phyloP scores from a whole-genome alignment of 2,329 filamentous ascomycete genomes.

The Alternaria consortialis region DNA sequence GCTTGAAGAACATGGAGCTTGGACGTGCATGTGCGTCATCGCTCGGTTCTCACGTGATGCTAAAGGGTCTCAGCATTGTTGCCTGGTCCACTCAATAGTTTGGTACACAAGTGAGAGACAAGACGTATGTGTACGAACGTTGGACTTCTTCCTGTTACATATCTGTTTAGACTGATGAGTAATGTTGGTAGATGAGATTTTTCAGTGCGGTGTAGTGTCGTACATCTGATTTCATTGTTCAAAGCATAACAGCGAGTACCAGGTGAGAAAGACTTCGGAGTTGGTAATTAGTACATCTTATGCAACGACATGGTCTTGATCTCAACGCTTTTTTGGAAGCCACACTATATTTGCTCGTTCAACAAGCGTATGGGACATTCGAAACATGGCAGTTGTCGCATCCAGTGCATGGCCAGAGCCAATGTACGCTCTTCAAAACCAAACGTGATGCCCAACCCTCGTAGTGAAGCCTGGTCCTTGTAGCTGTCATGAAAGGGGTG shows the following conservation, averaged over 20 bases:
- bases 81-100: constrained; percentile 1
- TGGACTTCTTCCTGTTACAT: neutral
- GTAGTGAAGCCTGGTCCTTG: constrained; percentile 13
- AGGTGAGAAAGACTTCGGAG: neutral
- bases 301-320: neutral
- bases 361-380: neutral
- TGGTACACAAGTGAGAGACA: neutral
- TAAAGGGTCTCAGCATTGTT: constrained; percentile 1
- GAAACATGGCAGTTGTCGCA: neutral
- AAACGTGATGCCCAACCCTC: constrained; percentile 17
- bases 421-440: neutral
- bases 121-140: neutral
- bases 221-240: neutral
- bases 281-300: neutral
- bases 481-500: constrained; percentile 25
- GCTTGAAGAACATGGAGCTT: constrained; percentile 25
- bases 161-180: neutral
- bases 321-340: neutral
- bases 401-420: neutral
- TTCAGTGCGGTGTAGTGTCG: neutral
- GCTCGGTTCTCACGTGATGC: constrained; percentile 20
- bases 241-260: neutral
- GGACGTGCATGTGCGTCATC: constrained; percentile 35
- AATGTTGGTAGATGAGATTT: neutral
- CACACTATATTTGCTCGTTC: neutral